phyloP scores from a whole-genome alignment of 1,284 basidiomycete species.

The Tilletia indica region DNA sequence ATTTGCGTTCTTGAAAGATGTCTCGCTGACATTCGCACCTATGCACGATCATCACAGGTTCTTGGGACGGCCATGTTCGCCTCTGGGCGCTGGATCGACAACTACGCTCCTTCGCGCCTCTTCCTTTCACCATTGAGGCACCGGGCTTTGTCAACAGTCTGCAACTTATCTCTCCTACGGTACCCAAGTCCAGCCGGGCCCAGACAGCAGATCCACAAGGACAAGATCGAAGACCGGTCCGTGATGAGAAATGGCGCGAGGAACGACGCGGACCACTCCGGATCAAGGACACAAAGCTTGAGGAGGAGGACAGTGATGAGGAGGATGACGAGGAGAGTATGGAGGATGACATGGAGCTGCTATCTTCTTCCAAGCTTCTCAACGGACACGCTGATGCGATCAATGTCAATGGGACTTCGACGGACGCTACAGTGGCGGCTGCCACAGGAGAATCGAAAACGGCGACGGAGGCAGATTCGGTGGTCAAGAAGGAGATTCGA shows the following conservation, averaged over 20 bases:
- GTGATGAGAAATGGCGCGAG: not conserved
- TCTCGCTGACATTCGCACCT: not conserved
- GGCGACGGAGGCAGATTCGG: not conserved
- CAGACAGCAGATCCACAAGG: not conserved
- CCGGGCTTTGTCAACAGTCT: conserved; percentile 85
- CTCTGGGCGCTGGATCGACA: conserved; percentile 82
- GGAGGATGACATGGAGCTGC: not conserved
- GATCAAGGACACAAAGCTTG: not conserved
- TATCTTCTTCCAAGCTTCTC: not conserved
- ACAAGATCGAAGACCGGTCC: not conserved
- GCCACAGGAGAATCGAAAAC: not conserved
- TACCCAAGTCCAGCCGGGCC: not conserved
- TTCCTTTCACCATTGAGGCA: conserved; percentile 65
- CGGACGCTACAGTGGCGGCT: not conserved
- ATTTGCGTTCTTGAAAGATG: not conserved
- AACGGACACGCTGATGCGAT: not conserved
- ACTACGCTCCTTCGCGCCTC: conserved; percentile 71
- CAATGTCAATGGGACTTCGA: not conserved
- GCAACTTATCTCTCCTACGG: conserved; percentile 65
- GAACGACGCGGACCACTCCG: not conserved
- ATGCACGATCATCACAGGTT: conserved; percentile 62
- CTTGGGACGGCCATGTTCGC: conserved; percentile 83
- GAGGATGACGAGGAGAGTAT: not conserved
- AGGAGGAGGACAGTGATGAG: not conserved
- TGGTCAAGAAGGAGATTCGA: conserved; percentile 14